Conservation (phyloP, 192 early-diverging fungal species). For the Phycomyces nitens region DNA sequence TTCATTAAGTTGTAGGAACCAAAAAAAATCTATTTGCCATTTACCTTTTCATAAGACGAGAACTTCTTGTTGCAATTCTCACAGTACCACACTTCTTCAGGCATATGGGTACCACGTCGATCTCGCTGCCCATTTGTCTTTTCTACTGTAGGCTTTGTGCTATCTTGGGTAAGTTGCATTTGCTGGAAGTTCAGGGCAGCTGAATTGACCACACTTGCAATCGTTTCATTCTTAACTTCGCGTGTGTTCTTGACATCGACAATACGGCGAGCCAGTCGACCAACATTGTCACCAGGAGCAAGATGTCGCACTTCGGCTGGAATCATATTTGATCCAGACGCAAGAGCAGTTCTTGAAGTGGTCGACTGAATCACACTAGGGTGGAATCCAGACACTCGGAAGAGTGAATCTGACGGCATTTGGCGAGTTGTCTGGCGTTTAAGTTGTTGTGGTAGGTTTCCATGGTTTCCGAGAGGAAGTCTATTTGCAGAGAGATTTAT, state of each 20-base stretch:
- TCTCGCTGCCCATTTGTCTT: not conserved
- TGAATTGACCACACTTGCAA: not conserved
- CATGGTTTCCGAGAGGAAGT: not conserved
- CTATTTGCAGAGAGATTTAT: not conserved
- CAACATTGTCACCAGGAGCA: conserved; percentile 8
- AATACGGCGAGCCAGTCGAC: conserved; percentile 5
- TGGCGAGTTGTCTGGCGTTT: not conserved
- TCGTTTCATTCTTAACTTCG: not conserved
- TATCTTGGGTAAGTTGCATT: not conserved
- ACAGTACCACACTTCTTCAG: conserved; percentile 7
- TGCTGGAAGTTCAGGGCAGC: not conserved
- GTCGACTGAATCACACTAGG: not conserved
- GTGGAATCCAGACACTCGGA: conserved; percentile 13
- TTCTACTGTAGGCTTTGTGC: not conserved
- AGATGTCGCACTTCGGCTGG: not conserved
- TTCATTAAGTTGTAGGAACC: too few relatives aligned
- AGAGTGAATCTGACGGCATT: not conserved
- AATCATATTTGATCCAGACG: not conserved
- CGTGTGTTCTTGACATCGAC: conserved; percentile 4
- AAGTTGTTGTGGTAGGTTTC: not conserved
- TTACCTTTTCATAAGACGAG: conserved; percentile 13
- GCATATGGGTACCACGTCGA: not conserved
- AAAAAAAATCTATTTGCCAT: not conserved
- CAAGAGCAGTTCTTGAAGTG: not conserved
- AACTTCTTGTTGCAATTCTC: conserved; percentile 17